These are phyloP conservation scores for Trametes hirsuta DNA, from an alignment of 1,284 basidiomycete species.

Conservation along the genomic window DNA sequence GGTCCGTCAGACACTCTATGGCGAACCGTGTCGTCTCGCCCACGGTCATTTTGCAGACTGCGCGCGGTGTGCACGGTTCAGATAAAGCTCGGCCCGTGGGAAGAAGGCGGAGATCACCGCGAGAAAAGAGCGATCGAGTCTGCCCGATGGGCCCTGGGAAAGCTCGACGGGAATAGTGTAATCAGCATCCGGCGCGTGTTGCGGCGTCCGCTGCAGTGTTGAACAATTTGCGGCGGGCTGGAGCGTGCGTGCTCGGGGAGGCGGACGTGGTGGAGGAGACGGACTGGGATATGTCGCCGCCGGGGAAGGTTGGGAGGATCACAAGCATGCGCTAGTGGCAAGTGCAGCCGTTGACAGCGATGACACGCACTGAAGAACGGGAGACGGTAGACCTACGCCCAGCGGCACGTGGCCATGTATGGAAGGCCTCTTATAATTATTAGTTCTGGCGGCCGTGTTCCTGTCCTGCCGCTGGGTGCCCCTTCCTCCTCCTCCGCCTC, in stretches of 20 bases:
- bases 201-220: background rate
- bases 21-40: background rate
- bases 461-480: background rate
- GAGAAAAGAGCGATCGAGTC: conserved; percentile 15
- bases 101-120: conserved; percentile 16
- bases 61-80: background rate
- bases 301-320: conserved; percentile 4
- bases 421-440: conserved; percentile 21
- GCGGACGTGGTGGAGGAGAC: background rate
- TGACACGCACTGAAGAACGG: conserved; percentile 18
- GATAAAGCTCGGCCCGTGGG: background rate
- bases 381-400: conserved; percentile 7
- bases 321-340: background rate
- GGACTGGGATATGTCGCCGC: background rate
- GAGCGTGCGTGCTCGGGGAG: background rate
- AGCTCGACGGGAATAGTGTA: background rate
- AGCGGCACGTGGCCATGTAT: conserved; percentile 19
- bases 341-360: conserved; percentile 3
- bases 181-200: background rate
- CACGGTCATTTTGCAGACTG: no score
- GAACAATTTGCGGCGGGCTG: no score
- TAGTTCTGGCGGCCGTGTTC: conserved; percentile 1
- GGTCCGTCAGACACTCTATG: no score
- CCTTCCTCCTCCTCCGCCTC: conserved; percentile 4
- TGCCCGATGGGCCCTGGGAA: conserved; percentile 6